A percentile compares a stretch with the other conserved stretches of the same genome.
These are phyloP conservation scores for Trypanosoma brucei DNA, from an alignment of 208 protist genomes.

Conservation along the genomic window DNA sequence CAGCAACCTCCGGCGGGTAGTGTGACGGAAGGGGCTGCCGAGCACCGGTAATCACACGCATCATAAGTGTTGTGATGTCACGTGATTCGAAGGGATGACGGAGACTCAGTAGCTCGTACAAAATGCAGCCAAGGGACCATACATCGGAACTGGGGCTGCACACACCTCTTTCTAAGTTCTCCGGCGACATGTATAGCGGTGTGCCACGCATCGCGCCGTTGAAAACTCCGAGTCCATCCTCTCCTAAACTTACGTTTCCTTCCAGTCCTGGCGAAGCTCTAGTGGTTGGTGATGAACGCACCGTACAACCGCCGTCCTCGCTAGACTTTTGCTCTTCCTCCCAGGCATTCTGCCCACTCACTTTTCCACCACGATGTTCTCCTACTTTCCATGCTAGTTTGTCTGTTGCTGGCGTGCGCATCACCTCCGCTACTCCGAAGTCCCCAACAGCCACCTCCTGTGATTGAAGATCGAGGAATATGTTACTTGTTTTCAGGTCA, in stretches of 20 bases:
- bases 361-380: no score
- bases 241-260: background rate
- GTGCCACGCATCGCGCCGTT: slow-evolving; percentile 85
- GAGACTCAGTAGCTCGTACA: slow-evolving; percentile 85
- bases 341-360: no score
- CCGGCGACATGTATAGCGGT: slow-evolving; percentile 93
- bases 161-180: slow-evolving; percentile 78
- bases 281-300: no score
- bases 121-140: slow-evolving; percentile 90
- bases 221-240: slow-evolving; percentile 16
- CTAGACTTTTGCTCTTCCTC: no score
- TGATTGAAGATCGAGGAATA: slow-evolving; percentile 66
- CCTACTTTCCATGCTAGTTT: no score
- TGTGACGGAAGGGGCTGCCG: slow-evolving; percentile 63
- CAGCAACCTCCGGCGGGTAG: slow-evolving; percentile 46
- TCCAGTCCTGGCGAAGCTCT: background rate
- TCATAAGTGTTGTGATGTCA: slow-evolving; percentile 66
- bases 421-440: slow-evolving; percentile 84
- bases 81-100: slow-evolving; percentile 81
- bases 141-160: slow-evolving; percentile 78
- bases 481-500: slow-evolving; percentile 89
- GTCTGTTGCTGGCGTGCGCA: slow-evolving; percentile 30
- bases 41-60: slow-evolving; percentile 70
- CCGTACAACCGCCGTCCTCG: no score
- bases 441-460: slow-evolving; percentile 74